Base-by-base conservation (phyloP, 2,329 filamentous ascomycete genomes). In the Tolypocladium pustulatum region DNA sequence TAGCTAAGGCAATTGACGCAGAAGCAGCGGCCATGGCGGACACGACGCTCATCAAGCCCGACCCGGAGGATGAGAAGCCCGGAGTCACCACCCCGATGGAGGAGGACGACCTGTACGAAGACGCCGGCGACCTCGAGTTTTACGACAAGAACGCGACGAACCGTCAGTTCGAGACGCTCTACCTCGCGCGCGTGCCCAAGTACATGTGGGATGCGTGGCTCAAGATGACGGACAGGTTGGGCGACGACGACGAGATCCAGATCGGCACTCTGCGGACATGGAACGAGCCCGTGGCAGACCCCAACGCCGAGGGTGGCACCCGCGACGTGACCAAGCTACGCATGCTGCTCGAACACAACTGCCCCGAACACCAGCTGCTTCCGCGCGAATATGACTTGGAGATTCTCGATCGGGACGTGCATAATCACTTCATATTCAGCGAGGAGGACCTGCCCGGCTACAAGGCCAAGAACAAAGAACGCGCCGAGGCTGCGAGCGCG, bases 351-450 rank as follows among this genome's bases (percentile, higher is more conserved):
- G 78, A 81, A 66, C 79, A 80, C 27, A 80, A 85, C 56, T 78
- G 87, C 56, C 77, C 82, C 9, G 80, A 85, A 62, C 91, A 96
- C 69, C 81, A 87, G 65, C 76, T 81, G 6, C 79, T 97, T n/a
- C 91, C 92, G 13, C 90, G 90, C 68, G 91, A 96, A 68, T 99
- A 97, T 74, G 83, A 90, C 64, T 76, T 97, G 59, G 86, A 91
- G 54, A 80, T 91, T 54, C 86, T 74, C 58, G 78, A 80, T 55
- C 68, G 72, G 58, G 71, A 82, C n/a, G 84, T 93, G 38, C 84
- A 84, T 67, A 97, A 96, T 73, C 94, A 91, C 25, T 96, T 89
- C 70, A 79, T 97, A 59, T 99, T 99, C 69, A 91, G 89, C 46
- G 94, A 99, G 74, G 91, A 96, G 71, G 91, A 97, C 68, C 81